These are phyloP conservation scores for Croton setiger DNA, from an alignment of 441 rosid genomes.

Conservation along the genomic window DNA sequence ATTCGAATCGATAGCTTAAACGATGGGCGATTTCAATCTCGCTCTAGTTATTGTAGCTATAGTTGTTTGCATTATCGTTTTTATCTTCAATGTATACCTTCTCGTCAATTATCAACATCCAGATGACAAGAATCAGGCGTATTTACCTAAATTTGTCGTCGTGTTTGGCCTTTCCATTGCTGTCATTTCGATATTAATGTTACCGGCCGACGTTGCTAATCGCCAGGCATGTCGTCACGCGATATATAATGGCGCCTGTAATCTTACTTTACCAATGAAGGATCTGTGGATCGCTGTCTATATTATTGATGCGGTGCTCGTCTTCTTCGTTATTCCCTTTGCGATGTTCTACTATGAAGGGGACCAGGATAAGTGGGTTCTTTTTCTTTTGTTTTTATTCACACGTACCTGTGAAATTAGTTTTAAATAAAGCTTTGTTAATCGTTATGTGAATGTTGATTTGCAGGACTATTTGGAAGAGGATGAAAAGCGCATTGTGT, in stretches of 20 bases:
- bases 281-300: conserved; percentile 94
- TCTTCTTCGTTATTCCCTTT: conserved; percentile 88
- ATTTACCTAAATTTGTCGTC: conserved; percentile 92
- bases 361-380: conserved; percentile 91
- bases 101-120: conserved; percentile 98
- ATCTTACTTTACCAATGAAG: conserved; percentile 93
- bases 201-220: conserved; percentile 96
- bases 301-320: conserved; percentile 79
- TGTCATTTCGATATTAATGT: conserved; percentile 87
- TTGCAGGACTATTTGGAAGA: conserved; percentile 76
- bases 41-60: conserved; percentile 91
- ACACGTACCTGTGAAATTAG: background rate
- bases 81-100: conserved; percentile 83
- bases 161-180: conserved; percentile 90
- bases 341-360: conserved; percentile 99
- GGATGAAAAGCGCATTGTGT: conserved; percentile 76
- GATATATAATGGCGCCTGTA: conserved; percentile 88
- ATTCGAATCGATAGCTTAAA: conserved; percentile 24
- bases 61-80: conserved; percentile 76
- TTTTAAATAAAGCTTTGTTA: background rate
- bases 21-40: conserved; percentile 97
- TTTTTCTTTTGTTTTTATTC: conserved; percentile 4
- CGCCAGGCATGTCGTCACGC: conserved; percentile 92
- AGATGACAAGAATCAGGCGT: conserved; percentile 96
- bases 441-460: conserved; percentile 4